Conservation (phyloP, 1,139 yeast genomes). For the Yamadazyma spencermartinsiae region DNA sequence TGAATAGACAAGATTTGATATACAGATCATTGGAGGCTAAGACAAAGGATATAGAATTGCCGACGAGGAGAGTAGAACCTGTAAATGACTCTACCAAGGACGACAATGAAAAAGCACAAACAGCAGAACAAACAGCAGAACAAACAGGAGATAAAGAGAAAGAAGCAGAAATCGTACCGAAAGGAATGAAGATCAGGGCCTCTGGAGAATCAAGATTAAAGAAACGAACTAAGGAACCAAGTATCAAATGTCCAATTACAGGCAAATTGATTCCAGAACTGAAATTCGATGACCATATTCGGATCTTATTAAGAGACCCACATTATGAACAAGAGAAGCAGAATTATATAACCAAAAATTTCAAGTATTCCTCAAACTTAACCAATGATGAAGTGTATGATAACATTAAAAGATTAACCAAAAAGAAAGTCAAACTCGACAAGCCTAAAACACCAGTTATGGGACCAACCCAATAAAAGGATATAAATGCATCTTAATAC, state of each 20-base stretch:
- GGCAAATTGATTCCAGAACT: conserved; percentile 68
- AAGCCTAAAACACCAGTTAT: not conserved
- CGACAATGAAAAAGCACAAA: conserved; percentile 4
- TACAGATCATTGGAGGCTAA: conserved; percentile 56
- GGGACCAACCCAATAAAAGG: not conserved
- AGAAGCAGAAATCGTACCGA: conserved; percentile 24
- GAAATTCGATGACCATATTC: conserved; percentile 72
- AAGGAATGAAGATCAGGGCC: conserved; percentile 64
- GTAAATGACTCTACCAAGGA: no score
- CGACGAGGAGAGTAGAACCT: conserved; percentile 8
- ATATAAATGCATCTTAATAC: not conserved
- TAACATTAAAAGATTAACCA: conserved; percentile 66
- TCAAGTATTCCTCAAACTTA: conserved; percentile 58
- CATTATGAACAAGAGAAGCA: conserved; percentile 70
- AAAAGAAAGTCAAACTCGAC: conserved; percentile 24
- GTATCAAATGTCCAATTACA: conserved; percentile 72
- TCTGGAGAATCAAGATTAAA: conserved; percentile 69
- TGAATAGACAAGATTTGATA: conserved; percentile 59
- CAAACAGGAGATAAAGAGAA: conserved; percentile 6
- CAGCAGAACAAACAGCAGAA: conserved; percentile 6
- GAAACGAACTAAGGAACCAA: conserved; percentile 29
- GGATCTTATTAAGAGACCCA: conserved; percentile 76
- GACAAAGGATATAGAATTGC: conserved; percentile 20
- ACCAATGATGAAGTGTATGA: conserved; percentile 70
- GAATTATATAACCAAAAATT: conserved; percentile 62